Base-by-base conservation (phyloP, 2,329 filamentous ascomycete species). In the Trichoderma sp. region DNA sequence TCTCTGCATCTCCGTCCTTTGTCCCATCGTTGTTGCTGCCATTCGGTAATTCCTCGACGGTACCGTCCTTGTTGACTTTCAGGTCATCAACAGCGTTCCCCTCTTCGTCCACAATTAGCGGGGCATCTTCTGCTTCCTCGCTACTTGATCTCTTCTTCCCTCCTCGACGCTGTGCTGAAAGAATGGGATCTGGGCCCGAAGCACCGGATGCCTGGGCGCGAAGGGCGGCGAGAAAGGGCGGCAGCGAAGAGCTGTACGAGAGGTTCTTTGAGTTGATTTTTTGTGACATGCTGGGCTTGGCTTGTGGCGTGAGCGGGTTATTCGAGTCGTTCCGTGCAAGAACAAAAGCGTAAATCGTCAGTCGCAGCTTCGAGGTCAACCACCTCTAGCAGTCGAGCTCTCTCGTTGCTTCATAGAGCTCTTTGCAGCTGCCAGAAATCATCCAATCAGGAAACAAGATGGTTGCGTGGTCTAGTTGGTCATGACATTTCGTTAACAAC, bases 41-140 rank as follows among this genome's bases (percentile, higher is more conserved):
- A 58, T 72, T 70, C 69, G 74, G 73, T 57, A 72, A 66, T 68
- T 77, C 77, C n/a, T 76, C 80, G n/a, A 83, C 79, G 4, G 71
- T 76, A 8, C 84, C 84, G 70, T 86, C 83, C 56, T 77, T 76
- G 64, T 79, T 80, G 5, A 86, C 77, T 21, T 85, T 71, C 74
- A 88, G 73, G 80, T 79, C 58, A 8, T 10, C 35, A 31, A 90
- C 85, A 35, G 90, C 85, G 67, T 92, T 91, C 61, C 88, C 91
- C 5, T 86, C 84, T 76, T 93, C 92, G 73, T 95, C 87, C 4
- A 96, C 88, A 63, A 93, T 88, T 0, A 93, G 84, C 0, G 92
- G 92, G 61, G 85, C 90, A 77, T 95, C 92, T 73, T 95, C 92
- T 14, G 91, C 91, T 70, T 93, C 89, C 52, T 90, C 89, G 73